Evolutionary conservation across 129 eudicot species (phyloP), one percentile per base, ranked within the genome.

Genomic region (Dittrichia graveolens): DNA sequence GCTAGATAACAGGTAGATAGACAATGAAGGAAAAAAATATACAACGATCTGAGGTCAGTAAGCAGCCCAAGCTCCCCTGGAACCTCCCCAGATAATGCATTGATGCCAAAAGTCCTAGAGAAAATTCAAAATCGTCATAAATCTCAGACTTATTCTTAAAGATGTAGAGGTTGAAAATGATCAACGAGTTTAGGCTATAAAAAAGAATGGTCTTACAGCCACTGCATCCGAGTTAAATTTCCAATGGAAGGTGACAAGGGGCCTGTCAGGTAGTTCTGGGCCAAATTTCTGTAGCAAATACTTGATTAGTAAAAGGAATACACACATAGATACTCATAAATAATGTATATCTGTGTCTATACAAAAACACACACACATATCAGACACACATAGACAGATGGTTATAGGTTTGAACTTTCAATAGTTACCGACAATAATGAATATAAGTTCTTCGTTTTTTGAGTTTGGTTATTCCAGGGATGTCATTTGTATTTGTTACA

Each of bases 51-150:
- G 18, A 90, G 83, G 12, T 84, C 87, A 13, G 86, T 84, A 61
- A 93, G 92, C 37, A 0, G 61, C 8, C 96, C 96, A 7, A 90
- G 80, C 83, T 87, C 95, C 19, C 63, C 62, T 14, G 97, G 93
- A 44, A 92, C 68, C 71, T 54, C 70, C 55, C 96, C 96, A 4
- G 92, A 87, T 31, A 93, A 81, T 10, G 97, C 88, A 84, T 94
- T 94, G 39, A 79, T 82, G 61, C 97, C 87, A 18, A 94, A 0
- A 59, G 50, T 60, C 84, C 98, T 90, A 63, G 5, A 37, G n/a
- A 67, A 15, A 47, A 58, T 75, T 42, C 14, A 35, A 14, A 67
- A 31, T 45, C 14, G 3, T 55, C 54, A 40, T 10, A 16, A 24
- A 61, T 50, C 47, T 38, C 53, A 49, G 68, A 50, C 18, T n/a